Base-by-base conservation (phyloP, 2,329 filamentous ascomycete species). In the Microdochium paspali region DNA sequence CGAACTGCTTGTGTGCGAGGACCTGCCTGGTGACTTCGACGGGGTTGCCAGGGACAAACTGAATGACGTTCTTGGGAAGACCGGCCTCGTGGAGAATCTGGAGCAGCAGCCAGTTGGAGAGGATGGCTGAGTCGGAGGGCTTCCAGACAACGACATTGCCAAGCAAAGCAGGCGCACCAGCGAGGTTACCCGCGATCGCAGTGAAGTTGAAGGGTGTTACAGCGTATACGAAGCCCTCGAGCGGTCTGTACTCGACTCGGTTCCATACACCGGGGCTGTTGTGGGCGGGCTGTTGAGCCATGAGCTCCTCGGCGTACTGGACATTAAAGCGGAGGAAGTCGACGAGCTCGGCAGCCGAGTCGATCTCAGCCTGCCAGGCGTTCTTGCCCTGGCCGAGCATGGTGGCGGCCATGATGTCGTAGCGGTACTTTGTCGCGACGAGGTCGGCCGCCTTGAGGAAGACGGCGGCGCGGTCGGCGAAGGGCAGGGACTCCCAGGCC, bases 311-410 rank as follows among this genome's bases (percentile, higher is more conserved):
- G 24, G 91, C 91, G 61, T 93, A 96, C 65, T 90, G 82, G 46
- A 96, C 91, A 62, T 93, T 93, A 74, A 96, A 95, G 62, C 90
- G 82, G 63, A 97, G 73, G 69, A 97, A 97, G 65, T 98, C 91
- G 57, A 81, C 85, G 57, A 95, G 70, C 74, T 98, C 93, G 9
- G 91, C 91, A 18, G 91, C 91, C 32, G 90, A 79, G 66, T 97
- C 91, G 54, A 97, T 97, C 76, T 98, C 91, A n/a, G 93, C 91
- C 69, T 98, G 91, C 90, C 90, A 97, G 44, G 88, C 89, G 66
- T 96, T 97, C 80, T 97, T 97, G 60, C 93, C 91, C 70, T 98
- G 91, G 51, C 91, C 93, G 26, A 95, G 74, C 81, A 97, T 95
- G 13, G 93, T 96, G 42, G 89, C 82, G 7, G 93, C 91, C 87